Evolutionary conservation across 2,329 filamentous ascomycete genomes (phyloP), one percentile per base, ranked within the genome.

Genomic region (Hypoxylon sp.): DNA sequence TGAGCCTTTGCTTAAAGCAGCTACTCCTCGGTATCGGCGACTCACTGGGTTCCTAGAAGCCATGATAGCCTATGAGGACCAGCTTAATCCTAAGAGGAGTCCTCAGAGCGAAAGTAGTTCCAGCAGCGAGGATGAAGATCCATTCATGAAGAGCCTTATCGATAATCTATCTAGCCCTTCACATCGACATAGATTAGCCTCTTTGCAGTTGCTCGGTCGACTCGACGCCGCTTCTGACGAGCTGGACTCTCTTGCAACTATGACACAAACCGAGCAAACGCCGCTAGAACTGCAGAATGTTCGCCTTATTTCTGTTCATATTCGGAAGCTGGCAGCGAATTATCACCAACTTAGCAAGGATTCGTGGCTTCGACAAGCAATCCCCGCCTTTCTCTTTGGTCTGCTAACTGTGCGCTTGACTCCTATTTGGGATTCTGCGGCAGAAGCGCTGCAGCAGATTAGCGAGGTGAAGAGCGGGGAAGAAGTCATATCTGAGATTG

Each of bases 341-440:
- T 97, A 96, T 76, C 80, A 86, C 5, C 83, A 86, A 23, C 76
- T 90, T 9, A 82, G 83, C 43, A 81, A 86, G 1, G 84, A 87
- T 38, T 87, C 87, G 1, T 92, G 91, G 88, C 81, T 97, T 70
- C 84, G 87, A 64, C 85, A 87, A 73, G 89, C 93, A 5, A 86
- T 98, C 30, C 92, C 94, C 0, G 86, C 88, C 0, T 98, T 94
- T 75, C 90, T 93, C 73, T 97, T 98, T 73, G 96, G 96, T 52
- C 87, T 98, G 79, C 85, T 98, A 65, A 96, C 94, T 0, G 89
- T 97, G 52, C 93, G 91, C 72, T 85, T 98, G 70, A 88, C 94
- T 0, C 93, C 93, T 36, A 84, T 97, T 5, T 98, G 95, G 93
- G 93, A 97, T 66, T 93, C 97, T 74, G 88, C 93, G 0, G 89